These are phyloP conservation scores for Rhodotorula graminis DNA, from an alignment of 768 basidiomycete genomes.

Conservation along the genomic window DNA sequence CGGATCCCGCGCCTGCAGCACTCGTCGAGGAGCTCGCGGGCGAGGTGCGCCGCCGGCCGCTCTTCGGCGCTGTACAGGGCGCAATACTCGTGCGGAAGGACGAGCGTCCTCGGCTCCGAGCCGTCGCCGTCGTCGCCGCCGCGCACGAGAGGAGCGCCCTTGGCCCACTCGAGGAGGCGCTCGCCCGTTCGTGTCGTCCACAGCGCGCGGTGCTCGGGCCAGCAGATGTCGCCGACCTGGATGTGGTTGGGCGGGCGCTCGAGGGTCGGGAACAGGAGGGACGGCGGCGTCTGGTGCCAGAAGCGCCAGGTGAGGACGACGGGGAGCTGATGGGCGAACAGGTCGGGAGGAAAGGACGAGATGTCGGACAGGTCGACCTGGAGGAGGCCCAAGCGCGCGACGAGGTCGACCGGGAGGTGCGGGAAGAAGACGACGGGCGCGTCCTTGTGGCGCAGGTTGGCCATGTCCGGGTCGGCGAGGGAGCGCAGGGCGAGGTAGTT, in stretches of 20 bases:
- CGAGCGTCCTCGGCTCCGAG: background rate
- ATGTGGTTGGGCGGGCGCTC: background rate
- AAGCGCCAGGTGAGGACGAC: background rate
- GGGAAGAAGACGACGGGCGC: background rate
- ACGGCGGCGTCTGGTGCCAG: background rate
- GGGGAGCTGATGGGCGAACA: background rate
- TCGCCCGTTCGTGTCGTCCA: background rate
- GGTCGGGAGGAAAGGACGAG: background rate
- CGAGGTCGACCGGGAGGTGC: background rate
- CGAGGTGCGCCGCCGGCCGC: fast-evolving
- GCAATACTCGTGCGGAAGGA: background rate
- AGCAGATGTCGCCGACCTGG: background rate
- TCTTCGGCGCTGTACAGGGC: background rate
- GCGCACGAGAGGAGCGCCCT: too few relatives aligned
- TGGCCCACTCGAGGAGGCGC: background rate
- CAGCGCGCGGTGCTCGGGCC: too few relatives aligned
- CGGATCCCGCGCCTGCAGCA: background rate
- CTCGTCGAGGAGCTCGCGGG: background rate
- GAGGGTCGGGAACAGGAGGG: background rate
- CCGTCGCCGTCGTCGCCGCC: too few relatives aligned
- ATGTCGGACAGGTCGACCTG: background rate
- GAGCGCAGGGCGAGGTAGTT: background rate
- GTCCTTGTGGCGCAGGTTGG: too few relatives aligned
- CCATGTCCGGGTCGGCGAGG: background rate
- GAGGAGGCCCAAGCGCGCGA: background rate